phyloP scores from a whole-genome alignment of 2,329 filamentous ascomycete species.

The Harringtonia lauricola region DNA sequence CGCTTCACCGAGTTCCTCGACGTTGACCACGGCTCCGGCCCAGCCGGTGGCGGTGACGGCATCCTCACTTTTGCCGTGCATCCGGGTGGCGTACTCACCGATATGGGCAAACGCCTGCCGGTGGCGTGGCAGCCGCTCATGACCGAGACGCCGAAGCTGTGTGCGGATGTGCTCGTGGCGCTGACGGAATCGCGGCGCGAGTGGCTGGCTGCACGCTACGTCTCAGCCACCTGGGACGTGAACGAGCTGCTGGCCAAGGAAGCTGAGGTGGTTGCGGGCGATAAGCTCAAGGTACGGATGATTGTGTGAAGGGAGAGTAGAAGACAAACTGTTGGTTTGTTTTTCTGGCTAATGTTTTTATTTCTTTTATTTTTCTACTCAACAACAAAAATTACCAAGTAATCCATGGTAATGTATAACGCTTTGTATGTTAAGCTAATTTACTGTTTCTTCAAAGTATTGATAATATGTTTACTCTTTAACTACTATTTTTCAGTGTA shows the following conservation, averaged over 20 bases:
- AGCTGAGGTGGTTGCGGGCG: slow-evolving; percentile 11
- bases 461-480: too few species aligned
- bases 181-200: slow-evolving; percentile 10
- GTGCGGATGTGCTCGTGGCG: slow-evolving; percentile 14
- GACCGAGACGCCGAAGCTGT: slow-evolving; percentile 12
- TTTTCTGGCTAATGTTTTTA: too few species aligned
- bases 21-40: slow-evolving; percentile 25
- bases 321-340: too few species aligned
- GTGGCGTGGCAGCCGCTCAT: slow-evolving; percentile 11
- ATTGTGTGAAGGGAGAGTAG: too few species aligned
- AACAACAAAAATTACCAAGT: too few species aligned
- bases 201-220: slow-evolving; percentile 14
- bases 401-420: too few species aligned
- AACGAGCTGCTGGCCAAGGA: slow-evolving; percentile 13
- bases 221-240: slow-evolving; percentile 14
- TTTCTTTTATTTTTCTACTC: too few species aligned
- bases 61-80: slow-evolving; percentile 30
- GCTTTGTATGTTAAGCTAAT: too few species aligned
- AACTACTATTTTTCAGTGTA: too few species aligned
- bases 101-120: slow-evolving; percentile 26
- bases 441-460: too few species aligned
- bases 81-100: slow-evolving; percentile 33
- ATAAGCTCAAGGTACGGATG: slow-evolving; percentile 4
- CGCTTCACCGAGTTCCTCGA: slow-evolving; percentile 32
- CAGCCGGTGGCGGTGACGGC: slow-evolving; percentile 21